phyloP scores from a whole-genome alignment of 164 flowering plant genomes.

The Sedum album region DNA sequence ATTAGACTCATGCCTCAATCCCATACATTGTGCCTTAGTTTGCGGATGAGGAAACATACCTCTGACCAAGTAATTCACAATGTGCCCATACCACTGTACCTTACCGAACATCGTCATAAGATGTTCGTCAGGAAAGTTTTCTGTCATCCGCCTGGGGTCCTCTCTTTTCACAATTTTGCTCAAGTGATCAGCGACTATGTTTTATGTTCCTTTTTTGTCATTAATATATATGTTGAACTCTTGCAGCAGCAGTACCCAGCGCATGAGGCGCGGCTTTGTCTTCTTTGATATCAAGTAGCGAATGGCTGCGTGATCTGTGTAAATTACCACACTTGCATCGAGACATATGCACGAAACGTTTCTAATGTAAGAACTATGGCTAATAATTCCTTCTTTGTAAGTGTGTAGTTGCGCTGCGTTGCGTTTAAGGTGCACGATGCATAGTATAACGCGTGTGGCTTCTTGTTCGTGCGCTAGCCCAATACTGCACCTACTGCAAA shows the following conservation, averaged over 20 bases:
- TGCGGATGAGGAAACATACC: no score
- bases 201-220: background rate
- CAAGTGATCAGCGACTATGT: background rate
- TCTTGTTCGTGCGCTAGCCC: background rate
- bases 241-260: background rate
- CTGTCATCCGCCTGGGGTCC: no score
- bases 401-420: background rate
- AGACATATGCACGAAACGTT: background rate
- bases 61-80: no score
- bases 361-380: background rate
- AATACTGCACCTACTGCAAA: background rate
- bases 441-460: background rate
- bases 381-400: background rate
- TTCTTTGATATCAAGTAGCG: background rate
- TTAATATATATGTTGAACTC: background rate
- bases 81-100: no score
- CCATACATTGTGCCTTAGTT: no score
- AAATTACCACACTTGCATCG: background rate
- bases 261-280: background rate
- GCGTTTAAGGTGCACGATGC: background rate
- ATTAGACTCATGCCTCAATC: no score
- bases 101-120: no score
- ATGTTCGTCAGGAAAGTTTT: no score
- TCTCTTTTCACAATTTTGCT: no score
- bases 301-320: background rate